Evolutionary conservation across 208 protist species (phyloP), one percentile per base, ranked within the genome.

Genomic region (Crithidia acanthocephali): DNA sequence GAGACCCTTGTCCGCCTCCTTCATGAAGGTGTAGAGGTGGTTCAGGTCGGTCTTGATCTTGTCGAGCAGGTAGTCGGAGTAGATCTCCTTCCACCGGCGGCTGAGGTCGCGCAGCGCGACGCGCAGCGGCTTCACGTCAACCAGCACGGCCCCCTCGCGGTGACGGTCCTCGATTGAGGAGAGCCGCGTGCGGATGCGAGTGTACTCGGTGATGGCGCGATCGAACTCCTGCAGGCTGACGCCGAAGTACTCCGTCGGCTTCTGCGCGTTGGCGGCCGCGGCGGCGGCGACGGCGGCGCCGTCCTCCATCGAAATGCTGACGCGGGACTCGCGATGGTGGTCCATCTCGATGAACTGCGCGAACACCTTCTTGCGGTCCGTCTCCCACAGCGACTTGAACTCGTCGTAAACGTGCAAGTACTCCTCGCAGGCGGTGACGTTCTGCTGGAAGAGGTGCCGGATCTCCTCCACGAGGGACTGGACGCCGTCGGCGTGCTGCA

Each of bases 111-210:
- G 83, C 45, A 99, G 85, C 6, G 97, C 87, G 27, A 98, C 74
- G 61, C 98, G 98, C 37, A 99, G 83, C 40, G 98, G 98, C 68
- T 97, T 96, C n/a, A 97, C 92, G 68, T 99, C 96, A 44, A 99
- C 92, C 32, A 87, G 64, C 22, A 99, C 79, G 76, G 97, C 98
- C 20, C 94, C 90, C 68, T 98, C 87, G 33, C 85, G 79, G 58
- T 90, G 93, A n/a, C 83, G 83, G 71, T 94, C 89, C 61, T 97
- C 94, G 32, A 98, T 97, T 16, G 85, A 68, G 23, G 83, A 75
- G 27, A 98, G 86, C 44, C 94, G 84, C 22, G 74, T 82, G 57
- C 90, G 83, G 47, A 98, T 86, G 51, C 87, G 82, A 51, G 92
- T 88, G 77, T 98, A 99, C 59, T 97, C 88, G 0, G 89, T 92